Evolutionary conservation across 345 rosid species (phyloP), one percentile per base, ranked within the genome.

Genomic region (Murraya koenigii): DNA sequence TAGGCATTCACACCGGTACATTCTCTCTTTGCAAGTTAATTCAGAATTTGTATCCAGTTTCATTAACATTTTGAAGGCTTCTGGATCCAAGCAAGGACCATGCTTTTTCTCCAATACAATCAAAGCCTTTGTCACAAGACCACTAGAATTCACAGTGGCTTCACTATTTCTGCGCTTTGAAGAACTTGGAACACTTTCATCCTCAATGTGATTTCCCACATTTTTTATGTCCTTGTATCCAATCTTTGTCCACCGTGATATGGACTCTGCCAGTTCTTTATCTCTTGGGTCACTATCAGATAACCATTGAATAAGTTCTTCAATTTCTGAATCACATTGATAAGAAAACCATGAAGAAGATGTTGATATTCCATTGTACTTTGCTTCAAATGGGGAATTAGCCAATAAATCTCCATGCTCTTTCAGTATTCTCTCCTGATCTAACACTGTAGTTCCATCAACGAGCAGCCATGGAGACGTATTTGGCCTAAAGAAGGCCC

Each of bases 251-350:
- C 64, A 74, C 67, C 30, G 75, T 59, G 66, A 54, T 44, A 85
- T 73, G 22, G 85, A 79, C 49, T 82, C 83, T 7, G 76, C 58
- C 72, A 85, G 71, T 25, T 77, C 80, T 59, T 59, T 79, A 64
- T 75, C 81, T 36, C 22, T 66, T 7, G 77, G 75, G n/a, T 77
- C 85, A 69, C 72, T 65, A 59, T 49, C 60, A 32, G 54, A 62
- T 80, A 85, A 77, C 83, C 87, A 82, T 54, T 68, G 44, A 36
- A 82, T 72, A 49, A 85, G 83, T 66, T 82, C 85, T 80, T 79
- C 74, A 52, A 85, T 77, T 71, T 82, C 85, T 52, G 78, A 36
- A 58, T 75, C 77, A 54, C 85, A 77, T 72, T 85, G 78, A 79
- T 74, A 78, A 32, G 75, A 79, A 77, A 79, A 79, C 83, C 81